These are phyloP conservation scores for Fusarium globosum DNA, from an alignment of 2,329 filamentous ascomycete genomes.

Conservation along the genomic window DNA sequence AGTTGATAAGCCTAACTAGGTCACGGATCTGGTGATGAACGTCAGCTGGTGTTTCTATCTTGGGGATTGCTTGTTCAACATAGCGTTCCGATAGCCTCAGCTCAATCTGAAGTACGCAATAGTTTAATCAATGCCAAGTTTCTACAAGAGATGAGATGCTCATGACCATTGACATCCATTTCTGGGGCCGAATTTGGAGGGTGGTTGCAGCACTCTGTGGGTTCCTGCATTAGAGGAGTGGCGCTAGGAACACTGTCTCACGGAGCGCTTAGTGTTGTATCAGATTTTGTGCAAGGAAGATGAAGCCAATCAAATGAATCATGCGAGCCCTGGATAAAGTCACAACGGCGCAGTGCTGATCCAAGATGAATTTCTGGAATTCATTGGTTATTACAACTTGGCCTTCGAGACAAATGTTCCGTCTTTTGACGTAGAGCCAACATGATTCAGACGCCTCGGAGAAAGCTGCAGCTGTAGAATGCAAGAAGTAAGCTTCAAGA, in stretches of 20 bases:
- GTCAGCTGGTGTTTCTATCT: conserved; percentile 19
- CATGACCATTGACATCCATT: conserved; percentile 6
- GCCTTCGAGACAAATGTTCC: background rate
- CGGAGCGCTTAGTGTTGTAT: conserved; percentile 23
- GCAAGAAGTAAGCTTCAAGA: background rate
- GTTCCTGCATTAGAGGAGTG: conserved; percentile 45
- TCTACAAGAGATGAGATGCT: conserved; percentile 8
- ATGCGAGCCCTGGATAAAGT: conserved; percentile 3
- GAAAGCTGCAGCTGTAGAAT: background rate
- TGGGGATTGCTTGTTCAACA: conserved; percentile 20
- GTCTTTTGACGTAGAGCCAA: background rate
- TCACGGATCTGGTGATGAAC: conserved; percentile 14
- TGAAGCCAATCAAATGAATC: conserved; percentile 25
- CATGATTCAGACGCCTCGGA: background rate
- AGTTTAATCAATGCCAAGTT: conserved; percentile 34
- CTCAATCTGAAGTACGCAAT: conserved; percentile 1
- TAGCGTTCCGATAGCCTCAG: conserved; percentile 13
- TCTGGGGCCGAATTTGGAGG: conserved; percentile 1
- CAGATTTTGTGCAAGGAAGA: conserved; percentile 32
- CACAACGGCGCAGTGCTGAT: conserved; percentile 6
- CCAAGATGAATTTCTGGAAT: background rate
- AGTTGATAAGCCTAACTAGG: conserved; percentile 12
- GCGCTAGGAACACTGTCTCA: conserved; percentile 12
- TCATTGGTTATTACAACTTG: conserved; percentile 17
- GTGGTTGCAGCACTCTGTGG: conserved; percentile 13